These are phyloP conservation scores for Eucalyptus polybractea DNA, from an alignment of 345 rosid species.

Conservation along the genomic window DNA sequence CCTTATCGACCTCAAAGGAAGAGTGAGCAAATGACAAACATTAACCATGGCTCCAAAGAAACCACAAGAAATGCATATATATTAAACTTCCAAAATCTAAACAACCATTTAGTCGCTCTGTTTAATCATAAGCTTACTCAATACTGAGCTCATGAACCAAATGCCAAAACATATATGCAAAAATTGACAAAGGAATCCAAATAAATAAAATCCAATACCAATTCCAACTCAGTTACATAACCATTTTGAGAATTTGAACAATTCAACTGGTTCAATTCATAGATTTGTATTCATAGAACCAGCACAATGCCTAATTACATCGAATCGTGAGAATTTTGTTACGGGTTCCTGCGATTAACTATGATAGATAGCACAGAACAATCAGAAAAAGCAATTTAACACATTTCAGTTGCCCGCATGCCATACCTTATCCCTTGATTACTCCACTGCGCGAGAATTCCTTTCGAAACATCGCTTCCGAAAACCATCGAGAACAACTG, in stretches of 20 bases:
- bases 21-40: neutral
- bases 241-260: neutral
- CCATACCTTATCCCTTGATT: slow-evolving; percentile 93
- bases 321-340: neutral
- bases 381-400: neutral
- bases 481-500: slow-evolving; percentile 71
- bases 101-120: neutral
- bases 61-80: neutral
- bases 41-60: neutral
- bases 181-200: neutral
- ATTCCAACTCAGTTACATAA: neutral
- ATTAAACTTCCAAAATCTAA: neutral
- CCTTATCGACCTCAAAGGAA: neutral
- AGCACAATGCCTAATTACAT: neutral
- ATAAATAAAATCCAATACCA: neutral
- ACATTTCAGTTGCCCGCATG: neutral
- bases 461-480: slow-evolving; percentile 57
- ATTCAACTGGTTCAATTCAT: neutral
- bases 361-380: neutral
- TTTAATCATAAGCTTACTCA: neutral
- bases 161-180: neutral
- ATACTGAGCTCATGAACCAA: neutral
- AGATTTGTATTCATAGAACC: neutral
- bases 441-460: slow-evolving; percentile 83
- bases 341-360: neutral